Evolutionary conservation across 331 rosid genomes (phyloP).

Genomic region (Rhamnella rubrinervis): DNA sequence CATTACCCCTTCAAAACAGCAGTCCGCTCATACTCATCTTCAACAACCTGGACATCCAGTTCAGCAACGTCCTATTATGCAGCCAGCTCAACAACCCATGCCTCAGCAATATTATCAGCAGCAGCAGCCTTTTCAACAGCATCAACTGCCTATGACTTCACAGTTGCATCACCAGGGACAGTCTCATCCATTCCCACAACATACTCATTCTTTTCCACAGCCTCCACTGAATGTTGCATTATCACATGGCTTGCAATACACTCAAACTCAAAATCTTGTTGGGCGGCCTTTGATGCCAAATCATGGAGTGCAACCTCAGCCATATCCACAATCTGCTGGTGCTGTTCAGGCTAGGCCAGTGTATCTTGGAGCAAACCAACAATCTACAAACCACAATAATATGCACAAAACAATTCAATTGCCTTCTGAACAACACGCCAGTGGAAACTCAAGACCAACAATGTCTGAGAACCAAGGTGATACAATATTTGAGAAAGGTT

Average conservation of each 20-base stretch:
- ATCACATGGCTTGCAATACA: conserved; percentile 45
- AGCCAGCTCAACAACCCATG: conserved; percentile 49
- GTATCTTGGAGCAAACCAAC: conserved; percentile 43
- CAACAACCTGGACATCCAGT: conserved; percentile 60
- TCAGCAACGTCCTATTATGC: conserved; percentile 58
- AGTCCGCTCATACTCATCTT: conserved; percentile 38
- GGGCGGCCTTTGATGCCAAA: conserved; percentile 57
- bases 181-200: conserved; percentile 51
- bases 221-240: conserved; percentile 43
- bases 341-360: conserved; percentile 49
- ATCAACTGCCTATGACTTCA: conserved; percentile 44
- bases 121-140: conserved; percentile 37
- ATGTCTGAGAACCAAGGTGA: conserved; percentile 38
- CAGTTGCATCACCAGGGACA: conserved; percentile 59
- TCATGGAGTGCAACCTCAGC: conserved; percentile 52
- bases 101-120: conserved; percentile 52
- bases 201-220: conserved; percentile 44
- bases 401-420: conserved; percentile 39
- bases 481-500: conserved; percentile 7
- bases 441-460: conserved; percentile 30
- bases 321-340: conserved; percentile 50
- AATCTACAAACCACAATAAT: conserved; percentile 45
- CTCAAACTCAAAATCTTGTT: conserved; percentile 52
- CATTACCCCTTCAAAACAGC: conserved; percentile 51
- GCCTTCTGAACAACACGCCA: conserved; percentile 35